Evolutionary conservation across 2,329 filamentous ascomycete genomes (phyloP), one percentile per base, ranked within the genome.

Genomic region (Helminthosporium solani): DNA sequence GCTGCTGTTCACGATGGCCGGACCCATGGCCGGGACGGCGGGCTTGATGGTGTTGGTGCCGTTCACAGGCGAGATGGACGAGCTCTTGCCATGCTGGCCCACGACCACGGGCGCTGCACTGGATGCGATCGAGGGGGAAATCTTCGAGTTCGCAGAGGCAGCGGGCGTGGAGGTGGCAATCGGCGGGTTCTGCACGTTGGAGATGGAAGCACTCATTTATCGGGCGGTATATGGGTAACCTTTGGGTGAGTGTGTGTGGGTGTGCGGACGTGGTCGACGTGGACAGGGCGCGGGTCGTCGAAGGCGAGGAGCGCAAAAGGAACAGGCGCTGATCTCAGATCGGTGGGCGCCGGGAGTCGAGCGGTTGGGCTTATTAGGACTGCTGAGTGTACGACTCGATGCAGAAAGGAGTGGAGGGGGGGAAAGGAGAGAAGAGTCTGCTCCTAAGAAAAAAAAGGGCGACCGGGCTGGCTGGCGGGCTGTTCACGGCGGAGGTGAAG

Each of bases 11-110:
- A 79, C 81, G 58, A 87, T 82, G 54, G 77, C 76, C 56, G 84
- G 79, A 56, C 78, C 77, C 60, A 76, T 72, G 52, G 79, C 28
- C 57, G 86, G 85, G 60, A 87, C 78, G 67, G 85, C 84, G 55
- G 85, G 85, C 72, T 80, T 80, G 71, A 86, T 86, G 72, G 84
- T 78, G 57, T 79, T 77, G 75, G 87, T 87, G 80, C 89, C 89
- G 81, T 95, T 96, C 81, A 95, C 82, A 71, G 87, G 83, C 78
- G 88, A 85, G 64, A 83, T 81, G 27, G 67, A 70, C 15, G 60
- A 55, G 54, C 60, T 64, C 61, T 70, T 71, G 44, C 63, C 68
- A 71, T 71, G 67, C 47, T 70, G 67, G 64, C 74, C 75, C 73
- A 78, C 75, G 72, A 75, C 74, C 70, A 75, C 73, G 64, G 78